These are phyloP conservation scores for Triadica sebifera DNA, from an alignment of 345 rosid species.

Conservation along the genomic window DNA sequence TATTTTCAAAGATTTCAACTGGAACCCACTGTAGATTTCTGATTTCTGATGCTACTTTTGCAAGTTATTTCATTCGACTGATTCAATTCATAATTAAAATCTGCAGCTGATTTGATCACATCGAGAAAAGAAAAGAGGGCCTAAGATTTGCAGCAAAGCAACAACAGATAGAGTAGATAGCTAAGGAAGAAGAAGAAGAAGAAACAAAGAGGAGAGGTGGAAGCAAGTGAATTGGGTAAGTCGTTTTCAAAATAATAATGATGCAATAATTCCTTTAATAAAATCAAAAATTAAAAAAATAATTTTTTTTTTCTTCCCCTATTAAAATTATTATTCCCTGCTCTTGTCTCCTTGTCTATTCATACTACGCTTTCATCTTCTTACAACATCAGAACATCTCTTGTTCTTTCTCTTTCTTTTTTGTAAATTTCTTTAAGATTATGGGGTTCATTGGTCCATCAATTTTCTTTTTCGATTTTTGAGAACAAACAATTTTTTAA, in stretches of 20 bases:
- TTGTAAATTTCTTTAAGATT: conserved; percentile 8
- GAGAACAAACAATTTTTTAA: not conserved
- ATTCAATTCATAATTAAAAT: not conserved
- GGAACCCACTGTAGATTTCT: not conserved
- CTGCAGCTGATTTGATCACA: conserved; percentile 9
- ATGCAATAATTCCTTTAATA: conserved; percentile 20
- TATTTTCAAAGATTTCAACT: not conserved
- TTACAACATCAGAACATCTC: conserved; percentile 17
- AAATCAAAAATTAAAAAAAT: conserved; percentile 5
- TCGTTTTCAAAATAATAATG: conserved; percentile 51
- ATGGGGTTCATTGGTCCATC: conserved; percentile 19
- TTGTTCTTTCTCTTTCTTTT: conserved; percentile 25
- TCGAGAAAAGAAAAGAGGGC: not conserved
- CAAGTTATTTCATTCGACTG: not conserved
- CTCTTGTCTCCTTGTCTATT: conserved; percentile 38
- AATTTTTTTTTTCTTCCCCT: conserved; percentile 6
- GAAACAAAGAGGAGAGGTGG: not conserved
- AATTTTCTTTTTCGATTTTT: conserved; percentile 2
- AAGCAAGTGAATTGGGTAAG: conserved; percentile 29
- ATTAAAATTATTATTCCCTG: conserved; percentile 13
- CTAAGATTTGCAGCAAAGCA: too few species aligned
- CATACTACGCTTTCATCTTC: conserved; percentile 43
- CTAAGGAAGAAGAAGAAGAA: not conserved
- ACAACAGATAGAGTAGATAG: not conserved
- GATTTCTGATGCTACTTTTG: not conserved